Base-by-base conservation (phyloP, 2,329 filamentous ascomycete species). In the Aspergillus sp. region DNA sequence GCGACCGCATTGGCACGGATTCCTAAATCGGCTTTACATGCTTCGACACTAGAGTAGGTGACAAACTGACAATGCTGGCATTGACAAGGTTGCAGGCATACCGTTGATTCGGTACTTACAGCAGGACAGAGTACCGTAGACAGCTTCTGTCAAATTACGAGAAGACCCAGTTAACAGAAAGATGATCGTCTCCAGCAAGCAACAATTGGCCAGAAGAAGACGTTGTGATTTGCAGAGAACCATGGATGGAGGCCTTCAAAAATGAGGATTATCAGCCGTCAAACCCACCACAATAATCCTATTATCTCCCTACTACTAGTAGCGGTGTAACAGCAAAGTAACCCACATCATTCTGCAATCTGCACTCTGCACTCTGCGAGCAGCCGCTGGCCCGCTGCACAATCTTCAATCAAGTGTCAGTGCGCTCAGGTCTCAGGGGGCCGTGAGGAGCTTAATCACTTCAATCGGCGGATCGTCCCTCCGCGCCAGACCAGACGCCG, bases 231-330 rank as follows among this genome's bases (percentile, higher is more conserved):
- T 44, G 17, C 52, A 12, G 24, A n/a, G 45, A 44, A 55, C 52
- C 45, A 48, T 55, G 52, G 52, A 55, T 55, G 24, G 15, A 19
- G 35, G 12, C 45, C 23, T 53, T 24, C 45, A 33, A 55, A 55
- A 55, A 55, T 55, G 45, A 55, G 31, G 53, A 50, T 55, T 55
- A 37, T 35, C 53, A 23, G 17, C 31, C 27, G 27, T 48, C 45
- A 48, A 48, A 35, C 11, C 45, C 45, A 48, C 45, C 21, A 3
- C 35, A 37, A 33, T 33, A 9, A 37, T 37, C 12, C 12, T 8
- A 15, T 37, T 5, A n/a, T 37, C 27, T n/a, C 12, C 35, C 15
- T 37, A 15, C 12, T 3, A n/a, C 12, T 37, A 7, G 35, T 37
- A 37, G 35, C 35, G 35, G 35, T 37, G 35, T 37, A n/a, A 31